Evolutionary conservation across 2,329 filamentous ascomycete genomes (phyloP).

Genomic region (Neophaeococcomyces mojaviensis): DNA sequence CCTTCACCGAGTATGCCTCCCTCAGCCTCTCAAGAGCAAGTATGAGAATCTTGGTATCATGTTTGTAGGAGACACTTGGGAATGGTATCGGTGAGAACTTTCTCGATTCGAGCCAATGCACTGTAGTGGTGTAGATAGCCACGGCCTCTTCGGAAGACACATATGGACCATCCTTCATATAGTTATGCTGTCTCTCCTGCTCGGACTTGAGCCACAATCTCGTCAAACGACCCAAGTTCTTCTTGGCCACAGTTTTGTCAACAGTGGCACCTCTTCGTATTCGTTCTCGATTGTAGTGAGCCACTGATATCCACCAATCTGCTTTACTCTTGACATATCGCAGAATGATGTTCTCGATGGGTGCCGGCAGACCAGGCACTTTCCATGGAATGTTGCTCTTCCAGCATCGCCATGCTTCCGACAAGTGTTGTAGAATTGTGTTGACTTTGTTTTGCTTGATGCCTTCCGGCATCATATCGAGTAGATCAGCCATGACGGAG

Average conservation of each 20-base stretch:
- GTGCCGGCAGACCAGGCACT: conserved; percentile 88
- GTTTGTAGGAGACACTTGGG: conserved; percentile 97
- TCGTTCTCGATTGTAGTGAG: conserved; percentile 96
- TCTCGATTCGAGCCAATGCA: conserved; percentile 96
- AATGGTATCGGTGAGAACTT: conserved; percentile 99
- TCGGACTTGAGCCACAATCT: conserved; percentile 96
- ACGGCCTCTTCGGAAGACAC: conserved; percentile 98
- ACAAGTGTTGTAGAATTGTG: conserved; percentile 91
- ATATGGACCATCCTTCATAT: conserved; percentile 98
- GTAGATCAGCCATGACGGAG: conserved; percentile 96
- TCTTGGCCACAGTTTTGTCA: conserved; percentile 98
- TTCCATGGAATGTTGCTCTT: conserved; percentile 99
- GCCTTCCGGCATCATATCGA: conserved; percentile 99
- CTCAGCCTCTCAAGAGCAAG: conserved; percentile 85
- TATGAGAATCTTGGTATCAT: conserved; percentile 98
- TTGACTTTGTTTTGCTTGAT: conserved; percentile 99
- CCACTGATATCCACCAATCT: conserved; percentile 99
- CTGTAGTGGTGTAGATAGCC: conserved; percentile 96
- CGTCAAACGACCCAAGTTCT: conserved; percentile 91
- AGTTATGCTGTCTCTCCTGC: conserved; percentile 97
- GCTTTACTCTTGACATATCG: conserved; percentile 99
- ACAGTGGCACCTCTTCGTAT: conserved; percentile 94
- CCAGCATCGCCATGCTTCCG: conserved; percentile 98
- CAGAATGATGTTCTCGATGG: conserved; percentile 97
- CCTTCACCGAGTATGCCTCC: conserved; percentile 96